Evolutionary conservation across 73 alveolate genomes (phyloP).

Genomic region (Halteria grandinella): DNA sequence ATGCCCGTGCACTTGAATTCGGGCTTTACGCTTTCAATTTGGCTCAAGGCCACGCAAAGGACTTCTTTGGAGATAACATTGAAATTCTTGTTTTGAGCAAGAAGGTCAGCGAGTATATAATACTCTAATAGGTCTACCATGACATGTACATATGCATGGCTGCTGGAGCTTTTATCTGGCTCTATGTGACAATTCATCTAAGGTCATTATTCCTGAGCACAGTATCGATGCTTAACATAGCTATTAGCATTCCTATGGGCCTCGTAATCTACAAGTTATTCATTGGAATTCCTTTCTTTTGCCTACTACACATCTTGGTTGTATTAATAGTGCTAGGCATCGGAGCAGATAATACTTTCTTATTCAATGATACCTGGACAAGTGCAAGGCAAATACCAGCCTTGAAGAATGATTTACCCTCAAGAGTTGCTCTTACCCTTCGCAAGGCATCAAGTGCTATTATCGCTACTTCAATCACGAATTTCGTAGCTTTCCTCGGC

Average conservation of each 20-base stretch:
- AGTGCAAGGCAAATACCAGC: not conserved
- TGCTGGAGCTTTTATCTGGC: slow-evolving; percentile 1
- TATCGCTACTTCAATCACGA: slow-evolving; percentile 46
- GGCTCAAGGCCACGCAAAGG: not conserved
- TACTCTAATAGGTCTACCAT: not conserved
- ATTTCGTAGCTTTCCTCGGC: slow-evolving; percentile 51
- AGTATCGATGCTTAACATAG: slow-evolving; percentile 25
- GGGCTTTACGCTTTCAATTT: no score
- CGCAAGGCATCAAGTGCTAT: slow-evolving; percentile 51
- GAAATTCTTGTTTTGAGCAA: not conserved
- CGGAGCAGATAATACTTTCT: slow-evolving; percentile 73
- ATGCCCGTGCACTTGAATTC: no score
- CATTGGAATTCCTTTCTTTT: no score
- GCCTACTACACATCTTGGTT: slow-evolving; percentile 67
- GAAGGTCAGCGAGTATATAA: not conserved
- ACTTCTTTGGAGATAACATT: not conserved
- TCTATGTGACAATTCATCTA: slow-evolving; percentile 40
- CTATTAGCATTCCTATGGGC: slow-evolving; percentile 8
- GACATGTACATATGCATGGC: slow-evolving; percentile 3
- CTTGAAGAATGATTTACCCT: not conserved
- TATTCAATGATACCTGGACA: slow-evolving; percentile 68
- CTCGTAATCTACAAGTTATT: slow-evolving; percentile 6
- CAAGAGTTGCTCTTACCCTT: slow-evolving; percentile 32
- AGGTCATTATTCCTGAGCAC: slow-evolving; percentile 14
- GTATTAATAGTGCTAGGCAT: slow-evolving; percentile 68